These are phyloP conservation scores for Nicotiana tomentosiformis DNA, from an alignment of 257 asterid species.

Conservation along the genomic window DNA sequence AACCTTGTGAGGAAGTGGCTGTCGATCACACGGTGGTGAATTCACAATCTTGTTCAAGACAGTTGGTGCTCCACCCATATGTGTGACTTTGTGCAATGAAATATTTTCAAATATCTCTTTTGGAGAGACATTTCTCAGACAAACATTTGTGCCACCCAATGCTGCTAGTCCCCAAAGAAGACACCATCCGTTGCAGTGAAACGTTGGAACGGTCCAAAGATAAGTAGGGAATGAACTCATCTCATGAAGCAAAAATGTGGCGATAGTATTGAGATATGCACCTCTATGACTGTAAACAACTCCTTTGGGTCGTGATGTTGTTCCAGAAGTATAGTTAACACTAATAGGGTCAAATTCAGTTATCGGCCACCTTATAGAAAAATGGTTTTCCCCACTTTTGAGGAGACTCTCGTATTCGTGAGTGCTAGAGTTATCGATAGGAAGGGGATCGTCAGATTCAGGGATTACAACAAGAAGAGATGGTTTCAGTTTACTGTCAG, in stretches of 20 bases:
- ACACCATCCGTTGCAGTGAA: constrained; percentile 8
- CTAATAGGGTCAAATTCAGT: constrained; percentile 5
- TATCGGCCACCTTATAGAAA: neutral
- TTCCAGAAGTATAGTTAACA: constrained; percentile 8
- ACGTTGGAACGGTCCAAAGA: neutral
- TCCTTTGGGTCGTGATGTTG: constrained; percentile 5
- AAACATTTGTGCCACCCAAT: neutral
- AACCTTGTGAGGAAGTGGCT: constrained; percentile 20
- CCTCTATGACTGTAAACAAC: constrained; percentile 11
- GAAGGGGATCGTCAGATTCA: neutral
- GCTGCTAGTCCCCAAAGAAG: constrained; percentile 4
- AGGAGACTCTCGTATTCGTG: neutral
- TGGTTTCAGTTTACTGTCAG: neutral
- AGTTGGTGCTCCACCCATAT: constrained; percentile 34
- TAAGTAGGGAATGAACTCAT: neutral
- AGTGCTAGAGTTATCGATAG: neutral
- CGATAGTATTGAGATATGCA: constrained; percentile 3
- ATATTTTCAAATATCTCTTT: constrained; percentile 15
- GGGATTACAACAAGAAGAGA: neutral
- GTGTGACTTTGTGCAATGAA: constrained; percentile 19
- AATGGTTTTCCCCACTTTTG: neutral
- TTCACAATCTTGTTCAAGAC: constrained; percentile 29
- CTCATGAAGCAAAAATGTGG: neutral
- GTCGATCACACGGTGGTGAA: constrained; percentile 11
- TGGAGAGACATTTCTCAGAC: neutral